A percentile compares a stretch with the other conserved stretches of the same genome.
Conservation (phyloP, 1,139 yeast species). For the Sugiyamaella novakii region DNA sequence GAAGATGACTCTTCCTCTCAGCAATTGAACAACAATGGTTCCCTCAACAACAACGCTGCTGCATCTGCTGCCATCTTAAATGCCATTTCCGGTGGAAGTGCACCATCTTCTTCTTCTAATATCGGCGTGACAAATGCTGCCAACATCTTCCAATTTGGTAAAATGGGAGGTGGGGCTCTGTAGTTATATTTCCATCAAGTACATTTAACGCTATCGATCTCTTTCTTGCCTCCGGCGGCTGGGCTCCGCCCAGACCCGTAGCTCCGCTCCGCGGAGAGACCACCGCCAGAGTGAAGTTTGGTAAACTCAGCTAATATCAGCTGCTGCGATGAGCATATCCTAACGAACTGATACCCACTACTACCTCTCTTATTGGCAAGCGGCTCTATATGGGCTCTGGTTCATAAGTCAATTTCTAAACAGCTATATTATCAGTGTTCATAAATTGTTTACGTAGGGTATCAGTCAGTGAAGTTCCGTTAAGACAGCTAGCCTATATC, state of each 20-base stretch:
- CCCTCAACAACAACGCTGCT: slow-evolving; percentile 16
- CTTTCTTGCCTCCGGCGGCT: slow-evolving; percentile 10
- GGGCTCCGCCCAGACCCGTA: slow-evolving; percentile 14
- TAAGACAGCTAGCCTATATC: too few relatives aligned
- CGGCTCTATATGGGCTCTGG: too few relatives aligned
- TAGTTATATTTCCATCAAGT: slow-evolving; percentile 4
- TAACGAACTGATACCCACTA: too few relatives aligned
- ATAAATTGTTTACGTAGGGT: too few relatives aligned
- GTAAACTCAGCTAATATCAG: too few relatives aligned
- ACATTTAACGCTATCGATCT: too few relatives aligned
- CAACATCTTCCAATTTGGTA: slow-evolving; percentile 39
- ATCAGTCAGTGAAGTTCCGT: too few relatives aligned
- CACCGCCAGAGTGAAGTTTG: too few relatives aligned
- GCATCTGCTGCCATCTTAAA: slow-evolving; percentile 19
- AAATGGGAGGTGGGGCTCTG: slow-evolving; percentile 38
- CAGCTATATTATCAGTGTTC: too few relatives aligned
- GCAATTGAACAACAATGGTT: slow-evolving; percentile 4
- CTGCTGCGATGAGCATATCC: too few relatives aligned
- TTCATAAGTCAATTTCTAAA: too few relatives aligned
- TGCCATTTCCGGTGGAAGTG: slow-evolving; percentile 12
- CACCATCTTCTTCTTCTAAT: slow-evolving; percentile 5
- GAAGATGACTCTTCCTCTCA: slow-evolving; percentile 23
- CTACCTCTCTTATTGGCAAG: too few relatives aligned
- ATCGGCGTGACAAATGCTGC: slow-evolving; percentile 32
- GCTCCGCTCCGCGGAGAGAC: not conserved